Percentiles rank a stretch among this genome's conserved stretches.
phyloP scores from a whole-genome alignment of 2,329 filamentous ascomycete genomes.

The Chaetomiaceae sp. region DNA sequence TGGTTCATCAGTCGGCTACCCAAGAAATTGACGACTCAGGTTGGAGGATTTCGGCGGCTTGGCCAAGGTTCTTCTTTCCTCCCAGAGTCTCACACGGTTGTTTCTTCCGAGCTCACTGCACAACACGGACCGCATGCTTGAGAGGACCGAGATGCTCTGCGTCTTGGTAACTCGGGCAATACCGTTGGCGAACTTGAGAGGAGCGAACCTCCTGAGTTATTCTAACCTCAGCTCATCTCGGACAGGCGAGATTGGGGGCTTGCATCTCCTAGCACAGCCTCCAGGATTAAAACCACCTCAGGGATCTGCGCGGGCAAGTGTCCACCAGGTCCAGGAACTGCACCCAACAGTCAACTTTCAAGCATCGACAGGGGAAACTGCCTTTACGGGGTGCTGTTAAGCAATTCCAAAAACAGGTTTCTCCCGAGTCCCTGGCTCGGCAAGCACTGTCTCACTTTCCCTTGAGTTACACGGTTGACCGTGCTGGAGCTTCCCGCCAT shows the following conservation, averaged over 20 bases:
- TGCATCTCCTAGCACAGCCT: conserved; percentile 1
- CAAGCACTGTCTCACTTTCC: not conserved
- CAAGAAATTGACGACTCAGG: no score
- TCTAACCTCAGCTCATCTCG: not conserved
- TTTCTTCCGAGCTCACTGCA: no score
- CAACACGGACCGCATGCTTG: no score
- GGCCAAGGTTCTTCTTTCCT: no score
- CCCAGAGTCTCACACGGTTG: no score
- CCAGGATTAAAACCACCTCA: not conserved
- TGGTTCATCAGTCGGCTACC: no score
- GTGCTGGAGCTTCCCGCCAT: no score
- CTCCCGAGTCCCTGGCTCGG: not conserved
- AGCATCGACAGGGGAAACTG: not conserved
- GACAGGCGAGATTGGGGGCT: conserved; percentile 5
- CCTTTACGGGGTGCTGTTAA: not conserved
- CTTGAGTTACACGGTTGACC: no score
- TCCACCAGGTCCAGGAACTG: not conserved
- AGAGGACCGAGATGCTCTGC: no score
- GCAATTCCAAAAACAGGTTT: not conserved
- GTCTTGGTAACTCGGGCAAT: no score
- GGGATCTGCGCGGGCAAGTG: not conserved
- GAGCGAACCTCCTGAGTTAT: not conserved
- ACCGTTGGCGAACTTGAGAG: no score
- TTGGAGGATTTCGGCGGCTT: no score
- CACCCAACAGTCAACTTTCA: not conserved